phyloP scores from a whole-genome alignment of 2,329 filamentous ascomycete species.

The Coniochaeta hoffmannii region DNA sequence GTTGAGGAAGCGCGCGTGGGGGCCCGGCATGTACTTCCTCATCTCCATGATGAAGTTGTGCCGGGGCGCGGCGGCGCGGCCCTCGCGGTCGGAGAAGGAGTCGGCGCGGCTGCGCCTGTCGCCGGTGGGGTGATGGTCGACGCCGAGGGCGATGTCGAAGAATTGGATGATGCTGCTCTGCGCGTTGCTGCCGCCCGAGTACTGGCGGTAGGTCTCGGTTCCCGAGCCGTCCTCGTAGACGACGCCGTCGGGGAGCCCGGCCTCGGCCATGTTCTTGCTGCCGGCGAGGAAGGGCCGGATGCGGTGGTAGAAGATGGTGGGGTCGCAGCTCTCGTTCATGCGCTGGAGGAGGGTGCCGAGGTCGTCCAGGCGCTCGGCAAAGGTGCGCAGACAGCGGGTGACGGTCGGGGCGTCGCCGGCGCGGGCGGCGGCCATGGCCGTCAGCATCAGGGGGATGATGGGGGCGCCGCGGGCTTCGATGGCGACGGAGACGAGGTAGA shows the following conservation, averaged over 20 bases:
- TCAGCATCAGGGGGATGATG: conserved; percentile 80
- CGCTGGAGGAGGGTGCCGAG: conserved; percentile 69
- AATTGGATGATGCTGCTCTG: conserved; percentile 97
- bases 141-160: conserved; percentile 85
- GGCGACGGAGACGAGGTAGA: conserved; percentile 90
- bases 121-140: conserved; percentile 86
- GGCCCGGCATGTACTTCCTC: conserved; percentile 93
- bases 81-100: conserved; percentile 32
- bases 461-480: conserved; percentile 89
- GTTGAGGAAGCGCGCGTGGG: conserved; percentile 81
- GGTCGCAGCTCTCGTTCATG: conserved; percentile 95
- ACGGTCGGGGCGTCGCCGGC: conserved; percentile 63
- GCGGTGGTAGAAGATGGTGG: conserved; percentile 88
- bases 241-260: conserved; percentile 80
- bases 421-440: conserved; percentile 75
- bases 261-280: conserved; percentile 95
- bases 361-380: conserved; percentile 85
- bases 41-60: conserved; percentile 97
- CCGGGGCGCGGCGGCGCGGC: conserved; percentile 41
- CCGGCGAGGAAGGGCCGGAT: conserved; percentile 95
- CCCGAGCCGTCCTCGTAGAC: conserved; percentile 77
- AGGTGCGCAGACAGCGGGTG: conserved; percentile 65
- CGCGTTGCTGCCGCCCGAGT: conserved; percentile 90
- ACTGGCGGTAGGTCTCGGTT: conserved; percentile 66
- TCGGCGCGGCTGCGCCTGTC: conserved; percentile 44